These are phyloP conservation scores for Phytophthora citricola DNA, from an alignment of 352 stramenopile genomes.

Conservation along the genomic window DNA sequence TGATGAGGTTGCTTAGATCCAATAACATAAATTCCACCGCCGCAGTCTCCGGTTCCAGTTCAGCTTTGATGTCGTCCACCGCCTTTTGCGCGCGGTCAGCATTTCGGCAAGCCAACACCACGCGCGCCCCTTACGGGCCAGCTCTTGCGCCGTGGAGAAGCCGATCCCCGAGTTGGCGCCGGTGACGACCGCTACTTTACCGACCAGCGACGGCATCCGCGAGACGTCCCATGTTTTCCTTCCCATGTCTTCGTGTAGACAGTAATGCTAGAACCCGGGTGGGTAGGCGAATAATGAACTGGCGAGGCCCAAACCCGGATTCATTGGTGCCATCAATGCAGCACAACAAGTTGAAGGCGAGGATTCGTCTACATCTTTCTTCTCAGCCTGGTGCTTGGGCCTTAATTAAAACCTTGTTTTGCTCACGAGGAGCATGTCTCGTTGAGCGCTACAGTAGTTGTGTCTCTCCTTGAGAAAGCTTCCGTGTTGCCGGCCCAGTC, in stretches of 20 bases:
- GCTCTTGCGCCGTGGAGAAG: constrained; percentile 65
- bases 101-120: constrained; percentile 89
- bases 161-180: constrained; percentile 89
- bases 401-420: too few relatives aligned
- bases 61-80: constrained; percentile 31
- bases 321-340: constrained; percentile 1
- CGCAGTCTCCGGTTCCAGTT: constrained; percentile 12
- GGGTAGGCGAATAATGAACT: neutral
- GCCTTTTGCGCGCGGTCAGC: constrained; percentile 34
- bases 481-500: too few relatives aligned
- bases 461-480: too few relatives aligned
- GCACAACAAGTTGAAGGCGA: too few relatives aligned
- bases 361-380: too few relatives aligned
- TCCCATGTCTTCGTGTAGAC: neutral
- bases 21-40: constrained; percentile 50
- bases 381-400: too few relatives aligned
- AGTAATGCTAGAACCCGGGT: constrained; percentile 3
- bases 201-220: constrained; percentile 40
- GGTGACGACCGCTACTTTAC: constrained; percentile 84
- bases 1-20: constrained; percentile 51
- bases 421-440: too few relatives aligned
- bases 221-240: constrained; percentile 23
- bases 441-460: too few relatives aligned
- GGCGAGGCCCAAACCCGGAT: constrained; percentile 8
- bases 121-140: constrained; percentile 67